Conservation (phyloP, 805 yeast genomes). For the Lipomyces yamanashiensis region DNA sequence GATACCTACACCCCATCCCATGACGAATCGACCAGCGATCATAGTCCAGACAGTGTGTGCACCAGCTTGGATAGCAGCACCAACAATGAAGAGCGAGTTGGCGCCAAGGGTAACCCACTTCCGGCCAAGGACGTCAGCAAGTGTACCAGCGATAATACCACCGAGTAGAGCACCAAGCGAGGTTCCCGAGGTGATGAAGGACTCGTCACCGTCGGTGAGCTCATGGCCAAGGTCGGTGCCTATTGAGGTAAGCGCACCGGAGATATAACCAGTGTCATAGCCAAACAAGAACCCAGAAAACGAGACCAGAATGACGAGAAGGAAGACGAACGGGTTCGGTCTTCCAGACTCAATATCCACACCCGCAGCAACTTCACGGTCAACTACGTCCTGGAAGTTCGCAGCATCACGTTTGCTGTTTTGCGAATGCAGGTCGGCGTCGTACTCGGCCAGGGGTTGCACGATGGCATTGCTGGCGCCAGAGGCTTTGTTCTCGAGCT, state of each 20-base stretch:
- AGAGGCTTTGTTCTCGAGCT: background rate
- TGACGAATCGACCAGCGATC: constrained; percentile 87
- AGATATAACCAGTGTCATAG: constrained; percentile 95
- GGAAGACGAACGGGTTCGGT: constrained; percentile 38
- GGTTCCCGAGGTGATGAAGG: constrained; percentile 90
- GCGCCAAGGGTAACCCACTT: constrained; percentile 83
- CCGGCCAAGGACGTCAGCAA: constrained; percentile 85
- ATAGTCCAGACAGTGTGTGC: constrained; percentile 85
- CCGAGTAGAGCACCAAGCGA: constrained; percentile 90
- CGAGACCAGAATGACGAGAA: constrained; percentile 56
- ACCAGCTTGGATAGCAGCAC: constrained; percentile 83
- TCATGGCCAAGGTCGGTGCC: constrained; percentile 69
- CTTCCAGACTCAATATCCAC: constrained; percentile 36
- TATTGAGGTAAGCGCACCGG: constrained; percentile 86
- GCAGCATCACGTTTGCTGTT: background rate
- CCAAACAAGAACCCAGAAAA: constrained; percentile 97
- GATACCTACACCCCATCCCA: constrained; percentile 96
- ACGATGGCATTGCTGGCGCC: no score
- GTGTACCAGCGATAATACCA: constrained; percentile 74
- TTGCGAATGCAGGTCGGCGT: background rate
- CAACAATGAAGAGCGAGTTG: constrained; percentile 78
- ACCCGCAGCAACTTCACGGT: constrained; percentile 14
- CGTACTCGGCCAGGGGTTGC: background rate
- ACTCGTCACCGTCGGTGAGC: constrained; percentile 78
- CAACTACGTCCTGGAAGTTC: background rate